Percentiles rank a stretch among this genome's conserved stretches.
These are phyloP conservation scores for Serendipita sp. DNA, from an alignment of 768 basidiomycete species.

Conservation along the genomic window DNA sequence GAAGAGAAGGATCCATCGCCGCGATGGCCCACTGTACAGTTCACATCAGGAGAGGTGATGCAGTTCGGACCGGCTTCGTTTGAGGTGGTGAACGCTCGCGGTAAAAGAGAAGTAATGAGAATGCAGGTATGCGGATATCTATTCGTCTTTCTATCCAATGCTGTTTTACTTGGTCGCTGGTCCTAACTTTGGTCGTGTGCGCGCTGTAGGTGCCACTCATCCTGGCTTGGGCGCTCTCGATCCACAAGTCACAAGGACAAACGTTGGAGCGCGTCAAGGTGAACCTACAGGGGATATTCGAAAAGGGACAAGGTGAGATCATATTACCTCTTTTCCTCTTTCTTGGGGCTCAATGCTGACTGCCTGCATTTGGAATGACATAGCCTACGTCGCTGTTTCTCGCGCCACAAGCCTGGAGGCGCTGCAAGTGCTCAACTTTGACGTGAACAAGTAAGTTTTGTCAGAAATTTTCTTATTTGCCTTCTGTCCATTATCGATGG, in stretches of 20 bases:
- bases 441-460: slow-evolving; percentile 9
- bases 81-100: slow-evolving; percentile 43
- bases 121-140: slow-evolving; percentile 29
- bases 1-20: slow-evolving; percentile 5
- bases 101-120: slow-evolving; percentile 41
- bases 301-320: slow-evolving; percentile 32
- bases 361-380: neutral
- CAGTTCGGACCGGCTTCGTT: slow-evolving; percentile 44
- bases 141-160: slow-evolving; percentile 1
- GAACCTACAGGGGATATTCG: slow-evolving; percentile 12
- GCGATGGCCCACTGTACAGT: slow-evolving; percentile 45
- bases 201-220: slow-evolving; percentile 12
- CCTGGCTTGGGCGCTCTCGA: slow-evolving; percentile 13
- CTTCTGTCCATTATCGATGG: too few relatives aligned
- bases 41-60: slow-evolving; percentile 30
- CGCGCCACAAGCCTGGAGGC: slow-evolving; percentile 14
- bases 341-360: neutral
- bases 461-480: neutral
- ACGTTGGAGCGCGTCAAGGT: slow-evolving; percentile 14
- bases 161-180: neutral
- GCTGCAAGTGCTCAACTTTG: slow-evolving; percentile 13
- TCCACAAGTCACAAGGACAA: slow-evolving; percentile 16
- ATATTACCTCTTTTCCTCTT: neutral
- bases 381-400: slow-evolving; percentile 9
- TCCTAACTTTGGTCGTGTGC: neutral